These are phyloP conservation scores for Picea sitchensis DNA, from an alignment of 75 land plant species.

Conservation along the genomic window DNA sequence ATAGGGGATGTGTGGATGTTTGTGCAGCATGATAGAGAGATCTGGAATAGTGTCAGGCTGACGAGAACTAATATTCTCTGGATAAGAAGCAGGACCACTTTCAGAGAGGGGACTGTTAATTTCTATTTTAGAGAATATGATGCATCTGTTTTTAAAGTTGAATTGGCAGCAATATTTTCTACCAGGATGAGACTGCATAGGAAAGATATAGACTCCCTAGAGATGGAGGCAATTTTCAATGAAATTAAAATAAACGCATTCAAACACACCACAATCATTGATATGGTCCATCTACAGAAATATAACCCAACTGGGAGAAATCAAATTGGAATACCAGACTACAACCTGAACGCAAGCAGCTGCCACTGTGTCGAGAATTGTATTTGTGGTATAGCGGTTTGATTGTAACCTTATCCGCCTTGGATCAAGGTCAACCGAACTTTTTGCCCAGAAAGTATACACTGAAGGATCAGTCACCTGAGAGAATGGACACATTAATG, in stretches of 20 bases:
- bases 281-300: not conserved
- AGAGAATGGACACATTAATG: conserved; percentile 6
- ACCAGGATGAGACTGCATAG: no score
- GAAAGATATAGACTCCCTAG: no score
- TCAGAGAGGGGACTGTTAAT: no score
- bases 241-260: not conserved
- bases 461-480: conserved; percentile 75
- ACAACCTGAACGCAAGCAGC: conserved; percentile 96
- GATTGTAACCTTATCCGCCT: conserved; percentile 84
- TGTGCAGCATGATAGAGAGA: no score
- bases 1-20: no score
- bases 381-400: conserved; percentile 76
- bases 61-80: no score
- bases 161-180: no score
- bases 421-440: conserved; percentile 82
- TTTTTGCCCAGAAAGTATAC: conserved; percentile 92
- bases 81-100: no score
- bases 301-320: not conserved
- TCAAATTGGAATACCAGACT: not conserved
- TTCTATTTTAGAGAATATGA: no score
- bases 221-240: no score
- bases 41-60: no score
- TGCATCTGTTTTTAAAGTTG: no score
- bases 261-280: not conserved
- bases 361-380: conserved; percentile 83